Base-by-base conservation (phyloP, 495 filamentous ascomycete genomes). In the Thermothielavioides terrestris region DNA sequence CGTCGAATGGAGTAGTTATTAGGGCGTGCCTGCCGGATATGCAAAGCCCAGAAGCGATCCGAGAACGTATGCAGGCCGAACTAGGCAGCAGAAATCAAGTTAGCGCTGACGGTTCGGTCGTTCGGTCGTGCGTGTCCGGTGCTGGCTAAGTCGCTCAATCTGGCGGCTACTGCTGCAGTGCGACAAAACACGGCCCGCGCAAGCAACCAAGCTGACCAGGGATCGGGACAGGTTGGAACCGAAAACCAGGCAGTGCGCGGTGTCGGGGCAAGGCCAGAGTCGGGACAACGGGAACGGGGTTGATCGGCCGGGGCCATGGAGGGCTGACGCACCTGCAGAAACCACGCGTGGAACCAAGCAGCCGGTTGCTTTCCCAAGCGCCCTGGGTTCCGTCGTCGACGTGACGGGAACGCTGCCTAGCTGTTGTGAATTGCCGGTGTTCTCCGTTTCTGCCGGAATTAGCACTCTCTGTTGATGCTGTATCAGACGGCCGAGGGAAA, bases 321-420 rank as follows among this genome's bases (percentile, higher is more conserved):
- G 17, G 45, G 40, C 49, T 51, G 46, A 54, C 52, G 52, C 52
- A 54, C 52, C 52, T 54, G 34, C 20, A 14, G 14, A 49, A 20
- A 26, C 27, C 25, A 34, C 43, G 32, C 45, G 17, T 44, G 45
- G 32, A 49, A 23, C 22, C 45, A 44, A 31, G 52, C 17, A 44
- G 28, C 27, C 30, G 30, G 44, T 26, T 37, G 49, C 32, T 45
- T 51, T 40, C 47, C 39, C 42, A 38, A 38, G 38, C 28, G 28
- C 18, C 43, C 46, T 22, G 26, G 36, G 46, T 28, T n/a, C n/a
- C n/a, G n/a, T n/a, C n/a, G n/a, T n/a, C n/a, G n/a, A n/a, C n/a
- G n/a, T n/a, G n/a, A n/a, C n/a, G n/a, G n/a, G n/a, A n/a, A n/a
- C n/a, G n/a, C n/a, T n/a, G n/a, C n/a, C n/a, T n/a, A n/a, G n/a